These are phyloP conservation scores for Pleurotus djamor DNA, from an alignment of 768 basidiomycete species.

Conservation along the genomic window DNA sequence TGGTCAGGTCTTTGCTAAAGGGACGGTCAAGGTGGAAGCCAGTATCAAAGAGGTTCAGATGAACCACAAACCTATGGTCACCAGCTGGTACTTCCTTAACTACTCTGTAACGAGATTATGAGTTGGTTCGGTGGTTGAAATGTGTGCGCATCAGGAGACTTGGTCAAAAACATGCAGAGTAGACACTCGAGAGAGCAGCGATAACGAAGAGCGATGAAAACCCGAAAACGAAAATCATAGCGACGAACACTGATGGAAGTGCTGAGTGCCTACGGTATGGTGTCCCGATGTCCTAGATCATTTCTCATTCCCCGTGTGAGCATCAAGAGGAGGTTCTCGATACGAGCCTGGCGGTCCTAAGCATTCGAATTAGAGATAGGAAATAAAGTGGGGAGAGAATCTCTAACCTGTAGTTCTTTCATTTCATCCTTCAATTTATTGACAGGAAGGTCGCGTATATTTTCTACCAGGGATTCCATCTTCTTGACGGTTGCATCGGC, in stretches of 20 bases:
- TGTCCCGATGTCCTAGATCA: constrained; percentile 21
- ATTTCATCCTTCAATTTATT: constrained; percentile 73
- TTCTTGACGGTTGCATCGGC: constrained; percentile 47
- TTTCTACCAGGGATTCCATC: constrained; percentile 63
- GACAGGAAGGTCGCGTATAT: constrained; percentile 62
- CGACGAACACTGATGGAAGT: neutral
- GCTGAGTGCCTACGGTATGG: neutral
- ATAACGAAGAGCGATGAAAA: neutral
- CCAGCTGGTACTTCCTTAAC: constrained; percentile 9
- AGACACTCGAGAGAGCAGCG: neutral
- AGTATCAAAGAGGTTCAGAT: constrained; percentile 15
- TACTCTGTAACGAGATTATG: constrained; percentile 22
- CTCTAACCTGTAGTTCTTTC: constrained; percentile 73
- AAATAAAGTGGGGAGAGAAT: neutral
- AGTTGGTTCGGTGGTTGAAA: neutral
- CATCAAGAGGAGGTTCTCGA: constrained; percentile 68
- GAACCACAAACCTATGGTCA: neutral
- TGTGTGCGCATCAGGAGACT: too few species aligned
- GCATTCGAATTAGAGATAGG: neutral
- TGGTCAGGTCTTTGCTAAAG: constrained; percentile 26
- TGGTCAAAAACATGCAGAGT: neutral
- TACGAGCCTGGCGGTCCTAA: constrained; percentile 74
- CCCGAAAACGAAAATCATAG: neutral
- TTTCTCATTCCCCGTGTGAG: constrained; percentile 68
- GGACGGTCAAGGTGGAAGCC: constrained; percentile 26